These are phyloP conservation scores for Cichorium intybus DNA, from an alignment of 140 eudicot genomes.

Conservation along the genomic window DNA sequence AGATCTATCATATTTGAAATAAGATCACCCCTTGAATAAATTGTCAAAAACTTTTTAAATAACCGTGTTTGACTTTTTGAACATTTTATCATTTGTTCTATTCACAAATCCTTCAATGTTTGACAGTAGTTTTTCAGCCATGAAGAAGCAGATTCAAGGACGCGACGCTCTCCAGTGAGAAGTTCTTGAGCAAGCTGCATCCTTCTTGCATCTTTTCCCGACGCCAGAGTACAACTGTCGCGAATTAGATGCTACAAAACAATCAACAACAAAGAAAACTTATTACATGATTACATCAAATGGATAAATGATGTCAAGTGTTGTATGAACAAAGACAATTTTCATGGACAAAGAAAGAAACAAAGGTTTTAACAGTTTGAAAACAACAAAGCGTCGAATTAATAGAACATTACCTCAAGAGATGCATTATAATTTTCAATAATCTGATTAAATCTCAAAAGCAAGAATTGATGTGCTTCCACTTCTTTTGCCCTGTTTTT, in stretches of 20 bases:
- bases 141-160: conserved; percentile 64
- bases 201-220: conserved; percentile 35
- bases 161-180: conserved; percentile 61
- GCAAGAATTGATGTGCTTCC: conserved; percentile 65
- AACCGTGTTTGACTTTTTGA: too few relatives aligned
- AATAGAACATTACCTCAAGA: conserved; percentile 39
- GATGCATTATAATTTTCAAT: conserved; percentile 37
- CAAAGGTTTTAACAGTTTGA: background rate
- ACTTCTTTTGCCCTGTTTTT: conserved; percentile 53
- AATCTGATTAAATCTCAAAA: conserved; percentile 32
- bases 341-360: background rate
- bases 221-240: conserved; percentile 12
- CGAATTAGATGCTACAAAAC: conserved; percentile 39
- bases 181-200: conserved; percentile 59
- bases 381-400: conserved; percentile 4
- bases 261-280: conserved; percentile 6
- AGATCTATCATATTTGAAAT: too few relatives aligned
- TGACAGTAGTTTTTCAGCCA: conserved; percentile 69
- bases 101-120: conserved; percentile 19
- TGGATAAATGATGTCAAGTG: background rate
- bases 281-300: background rate
- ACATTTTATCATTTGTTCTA: background rate
- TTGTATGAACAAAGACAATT: too few relatives aligned
- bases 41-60: too few relatives aligned
- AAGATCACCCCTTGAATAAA: too few relatives aligned